These are phyloP conservation scores for Aspergillus chevalieri DNA, from an alignment of 2,329 filamentous ascomycete genomes.

Conservation along the genomic window DNA sequence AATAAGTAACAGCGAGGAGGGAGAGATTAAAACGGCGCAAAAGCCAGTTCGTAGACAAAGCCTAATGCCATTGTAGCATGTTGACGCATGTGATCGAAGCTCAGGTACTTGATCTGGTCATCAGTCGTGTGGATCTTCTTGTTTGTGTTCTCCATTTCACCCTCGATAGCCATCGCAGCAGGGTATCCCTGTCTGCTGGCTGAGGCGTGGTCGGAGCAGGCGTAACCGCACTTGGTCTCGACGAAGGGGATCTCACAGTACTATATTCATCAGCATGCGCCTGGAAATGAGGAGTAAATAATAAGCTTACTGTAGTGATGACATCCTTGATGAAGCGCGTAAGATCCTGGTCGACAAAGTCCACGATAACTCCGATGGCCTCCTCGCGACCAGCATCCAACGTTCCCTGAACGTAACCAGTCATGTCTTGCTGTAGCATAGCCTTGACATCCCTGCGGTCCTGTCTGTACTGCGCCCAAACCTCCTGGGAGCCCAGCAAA, in stretches of 20 bases:
- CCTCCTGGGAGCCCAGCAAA: slow-evolving; percentile 78
- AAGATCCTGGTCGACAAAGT: slow-evolving; percentile 76
- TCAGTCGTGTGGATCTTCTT: slow-evolving; percentile 68
- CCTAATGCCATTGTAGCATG: slow-evolving; percentile 80
- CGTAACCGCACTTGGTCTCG: slow-evolving; percentile 83
- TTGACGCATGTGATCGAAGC: slow-evolving; percentile 87
- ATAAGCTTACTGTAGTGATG: slow-evolving; percentile 55
- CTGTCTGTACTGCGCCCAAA: slow-evolving; percentile 76
- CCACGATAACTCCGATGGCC: slow-evolving; percentile 85
- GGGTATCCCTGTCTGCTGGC: slow-evolving; percentile 62
- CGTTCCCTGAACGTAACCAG: slow-evolving; percentile 77
- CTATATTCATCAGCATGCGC: slow-evolving; percentile 26
- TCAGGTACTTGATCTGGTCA: slow-evolving; percentile 64
- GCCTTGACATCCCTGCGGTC: slow-evolving; percentile 72
- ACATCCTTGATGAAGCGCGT: slow-evolving; percentile 88
- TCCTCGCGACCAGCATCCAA: slow-evolving; percentile 75
- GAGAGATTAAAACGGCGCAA: slow-evolving; percentile 58
- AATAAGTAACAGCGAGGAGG: background rate
- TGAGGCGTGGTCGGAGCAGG: slow-evolving; percentile 66
- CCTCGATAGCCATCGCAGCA: slow-evolving; percentile 59
- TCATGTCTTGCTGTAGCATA: slow-evolving; percentile 99
- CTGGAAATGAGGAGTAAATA: background rate
- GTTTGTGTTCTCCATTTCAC: slow-evolving; percentile 55
- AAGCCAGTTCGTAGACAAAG: slow-evolving; percentile 76
- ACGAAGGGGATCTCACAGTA: slow-evolving; percentile 88